Conservation (phyloP, 2,329 filamentous ascomycete genomes). For the Talaromyces islandicus region DNA sequence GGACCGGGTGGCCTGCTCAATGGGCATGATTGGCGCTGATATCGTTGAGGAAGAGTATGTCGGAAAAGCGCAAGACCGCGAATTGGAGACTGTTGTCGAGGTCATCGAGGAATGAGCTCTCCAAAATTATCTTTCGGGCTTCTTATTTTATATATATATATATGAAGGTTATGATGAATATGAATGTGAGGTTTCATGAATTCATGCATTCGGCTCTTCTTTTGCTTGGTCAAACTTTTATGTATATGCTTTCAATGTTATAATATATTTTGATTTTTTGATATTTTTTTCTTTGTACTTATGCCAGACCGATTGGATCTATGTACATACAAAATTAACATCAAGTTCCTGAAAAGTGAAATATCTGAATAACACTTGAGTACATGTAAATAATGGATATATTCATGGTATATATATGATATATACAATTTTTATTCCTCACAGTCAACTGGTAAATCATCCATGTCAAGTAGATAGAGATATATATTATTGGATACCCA, state of each 20-base stretch:
- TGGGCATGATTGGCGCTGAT: constrained; percentile 10
- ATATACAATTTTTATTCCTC: neutral
- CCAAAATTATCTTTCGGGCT: neutral
- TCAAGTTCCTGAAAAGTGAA: neutral
- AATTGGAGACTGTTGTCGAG: constrained; percentile 2
- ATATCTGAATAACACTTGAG: neutral
- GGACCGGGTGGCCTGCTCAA: constrained; percentile 9
- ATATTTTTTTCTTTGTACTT: neutral
- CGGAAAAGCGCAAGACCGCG: neutral
- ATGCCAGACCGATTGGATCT: constrained; percentile 1
- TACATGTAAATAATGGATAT: too few species aligned
- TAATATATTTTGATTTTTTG: neutral
- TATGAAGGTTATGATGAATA: neutral
- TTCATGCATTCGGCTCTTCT: neutral
- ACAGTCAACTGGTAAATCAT: too few species aligned
- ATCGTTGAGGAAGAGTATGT: constrained; percentile 1
- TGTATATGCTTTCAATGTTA: neutral
- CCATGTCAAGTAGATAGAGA: too few species aligned
- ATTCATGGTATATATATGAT: neutral
- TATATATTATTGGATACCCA: too few species aligned
- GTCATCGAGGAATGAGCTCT: neutral
- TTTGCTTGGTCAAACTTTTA: neutral
- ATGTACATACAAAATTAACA: constrained; percentile 21
- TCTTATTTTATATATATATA: neutral
- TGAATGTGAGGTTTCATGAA: neutral